Conservation (phyloP, 495 filamentous ascomycete species). For the Penicillium malachiteum region DNA sequence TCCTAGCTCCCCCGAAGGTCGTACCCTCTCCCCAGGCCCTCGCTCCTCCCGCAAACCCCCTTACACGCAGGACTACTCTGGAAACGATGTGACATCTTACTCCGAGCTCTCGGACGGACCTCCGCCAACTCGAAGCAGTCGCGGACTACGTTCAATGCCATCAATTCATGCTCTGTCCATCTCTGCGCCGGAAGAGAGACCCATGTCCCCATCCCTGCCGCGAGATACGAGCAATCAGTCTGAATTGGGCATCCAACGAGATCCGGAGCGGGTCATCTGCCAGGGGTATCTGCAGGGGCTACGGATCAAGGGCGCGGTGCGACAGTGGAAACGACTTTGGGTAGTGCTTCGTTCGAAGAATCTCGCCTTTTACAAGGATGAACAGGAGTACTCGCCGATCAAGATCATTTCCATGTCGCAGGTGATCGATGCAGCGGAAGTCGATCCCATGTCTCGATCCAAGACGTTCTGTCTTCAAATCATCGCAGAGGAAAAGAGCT, state of each 20-base stretch:
- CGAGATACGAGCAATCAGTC: conserved; percentile 59
- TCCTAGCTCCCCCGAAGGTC: conserved; percentile 48
- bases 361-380: conserved; percentile 89
- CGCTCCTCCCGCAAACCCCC: conserved; percentile 40
- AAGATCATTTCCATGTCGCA: conserved; percentile 76
- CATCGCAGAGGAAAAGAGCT: conserved; percentile 91
- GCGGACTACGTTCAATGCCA: conserved; percentile 30
- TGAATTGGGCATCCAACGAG: conserved; percentile 52
- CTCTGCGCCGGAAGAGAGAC: conserved; percentile 28
- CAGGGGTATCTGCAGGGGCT: conserved; percentile 88
- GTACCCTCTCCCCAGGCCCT: conserved; percentile 29
- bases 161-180: conserved; percentile 34
- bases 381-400: conserved; percentile 83
- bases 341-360: conserved; percentile 85
- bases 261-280: conserved; percentile 78
- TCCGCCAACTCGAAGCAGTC: conserved; percentile 22
- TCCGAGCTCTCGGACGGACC: conserved; percentile 85
- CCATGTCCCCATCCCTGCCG: conserved; percentile 25
- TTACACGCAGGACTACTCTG: conserved; percentile 74
- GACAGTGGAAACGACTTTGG: conserved; percentile 95
- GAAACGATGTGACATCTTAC: conserved; percentile 80
- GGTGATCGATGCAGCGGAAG: conserved; percentile 89
- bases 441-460: conserved; percentile 80
- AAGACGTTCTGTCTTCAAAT: conserved; percentile 88
- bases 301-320: conserved; percentile 80